phyloP scores from a whole-genome alignment of 2,329 filamentous ascomycete genomes.

The Bipolaris sorokiniana region DNA sequence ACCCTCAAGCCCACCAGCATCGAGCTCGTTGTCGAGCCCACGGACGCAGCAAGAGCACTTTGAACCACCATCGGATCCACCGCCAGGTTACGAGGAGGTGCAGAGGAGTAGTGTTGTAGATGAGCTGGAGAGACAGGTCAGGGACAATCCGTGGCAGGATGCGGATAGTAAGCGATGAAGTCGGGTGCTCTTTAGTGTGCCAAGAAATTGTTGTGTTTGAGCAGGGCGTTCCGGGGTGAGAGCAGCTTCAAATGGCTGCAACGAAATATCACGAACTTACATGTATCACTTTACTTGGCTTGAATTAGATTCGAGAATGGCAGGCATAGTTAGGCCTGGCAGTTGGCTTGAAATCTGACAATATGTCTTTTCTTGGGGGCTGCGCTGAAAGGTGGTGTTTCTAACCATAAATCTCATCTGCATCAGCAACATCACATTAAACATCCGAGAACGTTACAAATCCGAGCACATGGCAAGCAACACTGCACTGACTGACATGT shows the following conservation, averaged over 20 bases:
- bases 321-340: neutral
- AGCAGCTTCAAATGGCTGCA: slow-evolving; percentile 8
- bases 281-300: neutral
- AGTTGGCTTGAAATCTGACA: neutral
- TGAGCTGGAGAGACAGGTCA: slow-evolving; percentile 65
- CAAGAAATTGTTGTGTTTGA: slow-evolving; percentile 17
- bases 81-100: slow-evolving; percentile 89
- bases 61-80: slow-evolving; percentile 72
- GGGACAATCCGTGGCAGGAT: slow-evolving; percentile 27
- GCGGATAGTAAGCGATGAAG: slow-evolving; percentile 22
- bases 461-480: slow-evolving; percentile 6
- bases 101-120: slow-evolving; percentile 80
- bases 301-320: neutral
- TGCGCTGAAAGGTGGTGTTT: neutral
- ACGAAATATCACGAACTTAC: slow-evolving; percentile 1
- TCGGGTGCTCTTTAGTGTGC: slow-evolving; percentile 8
- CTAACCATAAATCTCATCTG: neutral
- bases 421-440: slow-evolving; percentile 7
- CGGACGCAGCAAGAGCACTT: slow-evolving; percentile 41
- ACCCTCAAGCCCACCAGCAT: slow-evolving; percentile 32
- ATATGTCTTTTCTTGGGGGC: neutral
- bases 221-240: slow-evolving; percentile 37
- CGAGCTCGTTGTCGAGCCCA: slow-evolving; percentile 40
- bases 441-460: neutral
- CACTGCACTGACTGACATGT: slow-evolving; percentile 8